phyloP scores from a whole-genome alignment of 2,329 filamentous ascomycete genomes.

The Ophiocordyceps sinensis region DNA sequence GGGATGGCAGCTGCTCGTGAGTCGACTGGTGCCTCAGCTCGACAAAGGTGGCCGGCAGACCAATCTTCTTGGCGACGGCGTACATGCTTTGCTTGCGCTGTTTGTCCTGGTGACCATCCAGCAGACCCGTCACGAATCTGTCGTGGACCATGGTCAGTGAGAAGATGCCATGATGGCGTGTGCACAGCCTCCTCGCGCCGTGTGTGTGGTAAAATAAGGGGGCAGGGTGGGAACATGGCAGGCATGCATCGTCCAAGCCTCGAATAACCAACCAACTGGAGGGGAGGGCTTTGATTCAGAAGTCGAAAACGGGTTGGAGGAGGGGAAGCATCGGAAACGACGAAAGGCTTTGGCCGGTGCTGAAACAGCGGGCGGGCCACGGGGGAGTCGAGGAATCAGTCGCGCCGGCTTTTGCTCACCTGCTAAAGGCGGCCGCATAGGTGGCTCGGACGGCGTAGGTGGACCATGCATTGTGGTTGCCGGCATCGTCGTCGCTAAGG shows the following conservation, averaged over 20 bases:
- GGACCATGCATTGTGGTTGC: conserved; percentile 21
- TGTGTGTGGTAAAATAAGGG: no score
- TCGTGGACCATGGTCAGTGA: conserved; percentile 12
- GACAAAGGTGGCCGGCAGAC: conserved; percentile 65
- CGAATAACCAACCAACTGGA: no score
- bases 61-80: conserved; percentile 51
- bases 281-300: no score
- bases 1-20: conserved; percentile 70
- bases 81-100: conserved; percentile 60
- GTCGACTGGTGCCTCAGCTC: conserved; percentile 82
- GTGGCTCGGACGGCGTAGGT: conserved; percentile 51
- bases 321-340: no score
- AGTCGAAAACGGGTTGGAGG: no score
- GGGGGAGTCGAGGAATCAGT: no score
- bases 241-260: no score
- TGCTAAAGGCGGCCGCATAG: conserved; percentile 62
- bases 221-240: no score
- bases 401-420: conserved; percentile 30
- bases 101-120: conserved; percentile 59
- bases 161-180: conserved; percentile 17
- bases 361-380: no score
- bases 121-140: conserved; percentile 67
- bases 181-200: neutral
- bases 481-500: conserved; percentile 41
- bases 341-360: no score